Conservation (phyloP, 1,139 yeast genomes). For the Saccharomyces pastorianus region DNA sequence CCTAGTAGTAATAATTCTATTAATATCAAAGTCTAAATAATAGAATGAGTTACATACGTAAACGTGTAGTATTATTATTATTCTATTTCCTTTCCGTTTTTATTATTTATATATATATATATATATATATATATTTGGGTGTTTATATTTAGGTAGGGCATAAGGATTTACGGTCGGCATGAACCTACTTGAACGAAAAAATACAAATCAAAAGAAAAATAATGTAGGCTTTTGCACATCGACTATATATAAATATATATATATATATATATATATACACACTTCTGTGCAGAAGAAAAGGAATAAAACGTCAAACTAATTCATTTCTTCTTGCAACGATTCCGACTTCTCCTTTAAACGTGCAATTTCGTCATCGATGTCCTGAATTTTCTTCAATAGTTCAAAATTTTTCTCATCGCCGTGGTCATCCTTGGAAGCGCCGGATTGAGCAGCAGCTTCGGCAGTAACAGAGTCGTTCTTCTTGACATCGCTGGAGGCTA, state of each 20-base stretch:
- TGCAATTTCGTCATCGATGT: conserved; percentile 55
- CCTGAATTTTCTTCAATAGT: conserved; percentile 49
- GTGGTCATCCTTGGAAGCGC: conserved; percentile 19
- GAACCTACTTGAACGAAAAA: background rate
- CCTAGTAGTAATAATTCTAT: background rate
- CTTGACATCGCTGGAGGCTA: conserved; percentile 17
- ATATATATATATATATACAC: background rate
- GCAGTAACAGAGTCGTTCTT: conserved; percentile 21
- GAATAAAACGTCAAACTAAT: background rate
- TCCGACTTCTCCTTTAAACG: conserved; percentile 66
- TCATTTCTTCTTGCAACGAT: conserved; percentile 49
- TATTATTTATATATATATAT: background rate
- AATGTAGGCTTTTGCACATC: background rate
- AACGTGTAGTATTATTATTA: background rate
- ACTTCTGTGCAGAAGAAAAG: background rate
- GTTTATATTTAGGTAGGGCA: background rate
- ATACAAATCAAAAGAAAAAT: background rate
- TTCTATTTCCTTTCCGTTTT: background rate
- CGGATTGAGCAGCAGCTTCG: conserved; percentile 26
- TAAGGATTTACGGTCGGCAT: background rate
- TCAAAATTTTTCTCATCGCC: conserved; percentile 37
- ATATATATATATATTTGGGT: too few species aligned
- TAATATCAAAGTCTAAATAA: background rate
- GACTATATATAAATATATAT: background rate
- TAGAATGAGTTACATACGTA: background rate